Evolutionary conservation across 2,329 filamentous ascomycete genomes (phyloP), one percentile per base, ranked within the genome.

Genomic region (Xylariaceae sp.): DNA sequence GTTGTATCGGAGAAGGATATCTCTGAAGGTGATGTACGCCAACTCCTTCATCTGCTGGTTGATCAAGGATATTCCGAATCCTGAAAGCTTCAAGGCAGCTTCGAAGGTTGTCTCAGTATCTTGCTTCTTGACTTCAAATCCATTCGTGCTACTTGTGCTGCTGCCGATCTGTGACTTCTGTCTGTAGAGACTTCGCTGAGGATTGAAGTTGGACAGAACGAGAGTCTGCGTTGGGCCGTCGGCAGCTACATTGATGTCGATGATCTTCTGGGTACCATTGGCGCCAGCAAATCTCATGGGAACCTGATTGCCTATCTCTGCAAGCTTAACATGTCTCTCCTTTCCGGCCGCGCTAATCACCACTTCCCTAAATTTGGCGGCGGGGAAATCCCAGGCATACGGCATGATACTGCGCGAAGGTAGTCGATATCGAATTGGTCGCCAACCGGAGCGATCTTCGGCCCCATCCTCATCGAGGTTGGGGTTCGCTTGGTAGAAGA

Each of bases 341-440:
- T 88, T 90, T 62, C 87, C 86, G 68, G 88, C 86, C 6, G 88
- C 88, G 56, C 80, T 87, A 70, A 99, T 85, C 53, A 97, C 86
- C 45, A 99, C 84, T 72, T 97, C 94, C 69, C 94, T 96, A 76
- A 90, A 88, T 76, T 96, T 97, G n/a, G 92, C 92, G 1, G 94
- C 93, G 1, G 94, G 95, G 75, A 96, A 99, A 72, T 99, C 95
- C 94, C 94, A 99, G 1, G 94, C 93, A 70, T 99, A 99, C 0
- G 95, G 94, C 94, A 99, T 99, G 74, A 99, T 97, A 74, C 93
- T 97, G 61, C 94, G 83, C 10, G 93, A 87, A 1, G 95, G 95
- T 35, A 99, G 80, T 37, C 93, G 88, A 75, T 99, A 99, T 56
- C 91, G 83, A 62, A 99, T 90, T 1, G 92, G 92, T 64, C 90